Conservation (phyloP, 1,284 basidiomycete genomes). For the Cryptococcus hybrid region DNA sequence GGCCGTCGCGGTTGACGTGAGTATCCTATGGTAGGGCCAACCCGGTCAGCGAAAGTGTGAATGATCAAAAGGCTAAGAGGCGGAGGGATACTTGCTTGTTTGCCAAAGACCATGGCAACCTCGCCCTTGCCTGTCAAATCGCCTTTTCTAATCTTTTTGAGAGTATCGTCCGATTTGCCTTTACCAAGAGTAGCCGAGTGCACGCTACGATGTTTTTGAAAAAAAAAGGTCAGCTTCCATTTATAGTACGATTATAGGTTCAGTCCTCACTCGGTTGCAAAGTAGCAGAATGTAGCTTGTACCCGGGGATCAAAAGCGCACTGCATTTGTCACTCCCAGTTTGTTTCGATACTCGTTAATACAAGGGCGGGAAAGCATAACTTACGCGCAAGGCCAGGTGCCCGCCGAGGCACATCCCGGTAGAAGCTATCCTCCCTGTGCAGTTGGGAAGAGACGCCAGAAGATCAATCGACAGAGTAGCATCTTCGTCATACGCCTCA, state of each 20-base stretch:
- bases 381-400: slow-evolving; percentile 60
- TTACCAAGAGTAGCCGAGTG: slow-evolving; percentile 82
- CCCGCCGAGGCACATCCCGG: slow-evolving; percentile 53
- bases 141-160: slow-evolving; percentile 67
- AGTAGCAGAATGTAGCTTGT: slow-evolving; percentile 84
- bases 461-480: slow-evolving; percentile 70
- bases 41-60: slow-evolving; percentile 7
- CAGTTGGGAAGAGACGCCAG: slow-evolving; percentile 71
- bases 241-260: background rate
- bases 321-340: slow-evolving; percentile 46
- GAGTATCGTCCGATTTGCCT: slow-evolving; percentile 71
- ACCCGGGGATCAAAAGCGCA: slow-evolving; percentile 82
- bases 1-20: slow-evolving; percentile 77
- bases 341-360: background rate
- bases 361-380: background rate
- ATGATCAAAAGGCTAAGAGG: background rate
- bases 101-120: slow-evolving; percentile 89
- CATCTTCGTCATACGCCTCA: slow-evolving; percentile 83
- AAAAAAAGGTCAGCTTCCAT: slow-evolving; percentile 12
- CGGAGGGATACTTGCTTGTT: slow-evolving; percentile 62
- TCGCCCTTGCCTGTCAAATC: slow-evolving; percentile 75
- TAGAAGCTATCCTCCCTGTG: slow-evolving; percentile 76
- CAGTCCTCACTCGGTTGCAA: slow-evolving; percentile 68
- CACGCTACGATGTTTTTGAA: slow-evolving; percentile 50
- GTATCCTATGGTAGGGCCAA: slow-evolving; percentile 59